Conservation (phyloP, 129 eudicot genomes). For the Lonicera japonica region DNA sequence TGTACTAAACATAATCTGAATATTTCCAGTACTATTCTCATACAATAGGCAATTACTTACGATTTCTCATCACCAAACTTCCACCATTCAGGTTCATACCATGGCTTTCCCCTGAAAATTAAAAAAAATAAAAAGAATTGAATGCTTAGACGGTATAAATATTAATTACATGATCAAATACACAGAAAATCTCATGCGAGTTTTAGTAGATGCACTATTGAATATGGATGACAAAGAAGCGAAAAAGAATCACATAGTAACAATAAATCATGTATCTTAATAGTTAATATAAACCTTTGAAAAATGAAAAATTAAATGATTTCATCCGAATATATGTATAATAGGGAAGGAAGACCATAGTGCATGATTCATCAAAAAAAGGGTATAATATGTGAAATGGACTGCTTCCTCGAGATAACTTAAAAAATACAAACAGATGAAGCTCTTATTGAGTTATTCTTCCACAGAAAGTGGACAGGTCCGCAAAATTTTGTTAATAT, state of each 20-base stretch:
- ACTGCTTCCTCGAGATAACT: no score
- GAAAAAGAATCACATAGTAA: neutral
- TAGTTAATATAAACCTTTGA: neutral
- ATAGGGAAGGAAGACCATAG: no score
- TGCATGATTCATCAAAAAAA: no score
- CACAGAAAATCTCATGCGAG: neutral
- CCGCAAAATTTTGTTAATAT: no score
- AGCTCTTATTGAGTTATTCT: no score
- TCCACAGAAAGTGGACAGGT: no score
- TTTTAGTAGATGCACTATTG: neutral
- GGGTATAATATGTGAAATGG: no score
- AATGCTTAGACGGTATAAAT: neutral
- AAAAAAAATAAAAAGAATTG: neutral
- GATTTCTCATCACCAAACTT: slow-evolving; percentile 90
- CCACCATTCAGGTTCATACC: slow-evolving; percentile 99
- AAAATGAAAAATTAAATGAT: no score
- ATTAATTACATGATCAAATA: neutral
- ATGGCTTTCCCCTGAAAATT: slow-evolving; percentile 67
- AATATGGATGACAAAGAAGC: neutral
- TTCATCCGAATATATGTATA: no score
- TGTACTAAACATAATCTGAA: neutral
- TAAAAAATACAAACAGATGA: no score
- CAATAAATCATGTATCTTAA: no score
- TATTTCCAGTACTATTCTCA: neutral
- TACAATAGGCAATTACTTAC: slow-evolving; percentile 39